Evolutionary conservation across 2,329 filamentous ascomycete species (phyloP).

Genomic region (Huntiella decipiens): DNA sequence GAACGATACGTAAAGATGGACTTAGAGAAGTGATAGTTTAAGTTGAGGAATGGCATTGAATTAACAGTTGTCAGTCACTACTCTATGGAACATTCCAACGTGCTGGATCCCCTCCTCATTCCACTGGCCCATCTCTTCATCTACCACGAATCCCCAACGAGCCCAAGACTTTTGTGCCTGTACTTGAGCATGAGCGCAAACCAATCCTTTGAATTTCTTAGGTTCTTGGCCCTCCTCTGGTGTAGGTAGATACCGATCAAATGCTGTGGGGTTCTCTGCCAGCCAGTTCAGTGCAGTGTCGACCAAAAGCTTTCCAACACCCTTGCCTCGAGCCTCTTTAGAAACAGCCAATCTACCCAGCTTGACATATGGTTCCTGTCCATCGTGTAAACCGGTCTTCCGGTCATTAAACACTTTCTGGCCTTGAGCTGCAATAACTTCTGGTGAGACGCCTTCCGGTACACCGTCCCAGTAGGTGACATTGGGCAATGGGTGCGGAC

Average conservation of each 20-base stretch:
- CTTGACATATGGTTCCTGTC: constrained; percentile 60
- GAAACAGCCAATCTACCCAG: constrained; percentile 60
- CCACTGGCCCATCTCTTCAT: constrained; percentile 60
- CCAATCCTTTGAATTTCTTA: constrained; percentile 42
- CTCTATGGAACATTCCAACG: constrained; percentile 56
- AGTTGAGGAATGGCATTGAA: neutral
- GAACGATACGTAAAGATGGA: constrained; percentile 25
- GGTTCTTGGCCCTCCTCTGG: constrained; percentile 24
- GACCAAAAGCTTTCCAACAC: constrained; percentile 47
- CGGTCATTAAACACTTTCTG: constrained; percentile 20
- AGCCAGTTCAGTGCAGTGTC: constrained; percentile 51
- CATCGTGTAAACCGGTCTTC: constrained; percentile 34
- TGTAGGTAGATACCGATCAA: constrained; percentile 19
- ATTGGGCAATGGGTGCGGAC: constrained; percentile 37
- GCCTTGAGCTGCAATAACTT: constrained; percentile 8
- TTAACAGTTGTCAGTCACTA: neutral
- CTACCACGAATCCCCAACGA: constrained; percentile 52
- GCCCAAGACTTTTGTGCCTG: constrained; percentile 45
- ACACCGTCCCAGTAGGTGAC: constrained; percentile 28
- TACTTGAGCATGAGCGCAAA: constrained; percentile 64
- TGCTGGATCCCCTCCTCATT: constrained; percentile 69
- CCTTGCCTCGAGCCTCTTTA: constrained; percentile 42
- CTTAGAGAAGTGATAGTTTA: constrained; percentile 5
- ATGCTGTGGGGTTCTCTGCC: constrained; percentile 35
- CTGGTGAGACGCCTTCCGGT: constrained; percentile 17